These are phyloP conservation scores for Penicillium steckii DNA, from an alignment of 495 filamentous ascomycete species.

Conservation along the genomic window DNA sequence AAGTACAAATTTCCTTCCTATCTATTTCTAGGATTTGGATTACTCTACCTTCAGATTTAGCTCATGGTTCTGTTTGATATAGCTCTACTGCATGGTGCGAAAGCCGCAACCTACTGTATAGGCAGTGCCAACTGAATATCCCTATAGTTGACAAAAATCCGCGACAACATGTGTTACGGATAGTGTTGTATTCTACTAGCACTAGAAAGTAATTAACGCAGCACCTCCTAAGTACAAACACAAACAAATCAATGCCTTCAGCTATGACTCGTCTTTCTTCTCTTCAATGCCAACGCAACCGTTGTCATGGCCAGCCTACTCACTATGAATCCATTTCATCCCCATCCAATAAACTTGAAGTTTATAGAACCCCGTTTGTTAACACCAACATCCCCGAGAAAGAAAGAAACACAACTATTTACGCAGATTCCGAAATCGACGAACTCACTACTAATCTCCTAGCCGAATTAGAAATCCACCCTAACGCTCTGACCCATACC, in stretches of 20 bases:
- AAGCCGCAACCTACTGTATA: slow-evolving; percentile 26
- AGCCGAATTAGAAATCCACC: slow-evolving; percentile 18
- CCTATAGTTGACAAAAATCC: no score
- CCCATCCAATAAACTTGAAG: not conserved
- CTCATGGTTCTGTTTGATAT: slow-evolving; percentile 4
- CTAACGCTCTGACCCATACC: slow-evolving; percentile 12
- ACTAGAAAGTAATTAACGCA: no score
- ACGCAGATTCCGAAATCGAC: not conserved
- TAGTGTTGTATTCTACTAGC: no score
- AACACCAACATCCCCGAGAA: not conserved
- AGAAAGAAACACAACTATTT: not conserved
- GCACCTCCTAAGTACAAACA: no score
- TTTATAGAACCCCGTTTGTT: not conserved
- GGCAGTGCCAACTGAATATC: no score
- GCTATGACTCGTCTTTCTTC: no score
- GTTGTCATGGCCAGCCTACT: not conserved
- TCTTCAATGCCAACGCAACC: not conserved
- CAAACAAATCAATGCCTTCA: no score
- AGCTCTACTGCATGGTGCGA: slow-evolving; percentile 37
- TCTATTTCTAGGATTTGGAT: not conserved
- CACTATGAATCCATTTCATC: not conserved
- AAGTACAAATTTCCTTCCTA: no score
- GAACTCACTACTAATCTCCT: slow-evolving; percentile 8
- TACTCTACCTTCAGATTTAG: not conserved
- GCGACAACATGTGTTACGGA: no score